Evolutionary conservation across 306 rosid genomes (phyloP).

Genomic region (Canavalia ensiformis): DNA sequence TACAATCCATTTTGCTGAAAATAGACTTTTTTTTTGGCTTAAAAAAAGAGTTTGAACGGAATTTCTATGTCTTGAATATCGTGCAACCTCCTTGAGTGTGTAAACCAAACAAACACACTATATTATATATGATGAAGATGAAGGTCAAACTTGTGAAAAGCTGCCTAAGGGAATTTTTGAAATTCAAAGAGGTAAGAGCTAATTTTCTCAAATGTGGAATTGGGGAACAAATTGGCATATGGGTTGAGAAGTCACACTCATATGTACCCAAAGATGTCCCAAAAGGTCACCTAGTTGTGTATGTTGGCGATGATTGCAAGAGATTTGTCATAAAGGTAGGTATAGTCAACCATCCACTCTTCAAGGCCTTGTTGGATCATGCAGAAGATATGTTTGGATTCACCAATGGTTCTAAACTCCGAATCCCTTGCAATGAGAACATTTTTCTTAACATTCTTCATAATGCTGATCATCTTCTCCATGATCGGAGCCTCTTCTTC

Average conservation of each 20-base stretch:
- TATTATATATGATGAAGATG: slow-evolving; percentile 21
- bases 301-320: slow-evolving; percentile 74
- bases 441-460: slow-evolving; percentile 61
- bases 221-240: slow-evolving; percentile 14
- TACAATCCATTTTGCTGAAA: no score
- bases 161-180: slow-evolving; percentile 37
- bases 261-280: slow-evolving; percentile 73
- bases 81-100: no score
- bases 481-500: slow-evolving; percentile 29
- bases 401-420: slow-evolving; percentile 55
- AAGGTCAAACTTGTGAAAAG: slow-evolving; percentile 42
- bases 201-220: slow-evolving; percentile 38
- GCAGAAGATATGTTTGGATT: slow-evolving; percentile 77
- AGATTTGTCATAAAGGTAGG: slow-evolving; percentile 69
- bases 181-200: slow-evolving; percentile 47
- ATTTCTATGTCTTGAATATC: no score
- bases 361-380: slow-evolving; percentile 62
- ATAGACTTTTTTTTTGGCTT: no score
- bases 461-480: slow-evolving; percentile 38
- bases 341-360: slow-evolving; percentile 64
- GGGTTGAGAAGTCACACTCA: slow-evolving; percentile 37
- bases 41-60: no score
- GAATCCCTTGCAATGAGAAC: slow-evolving; percentile 72
- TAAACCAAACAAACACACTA: no score
- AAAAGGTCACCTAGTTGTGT: slow-evolving; percentile 73